Evolutionary conservation across 805 yeast species (phyloP), one percentile per base, ranked within the genome.

Genomic region (Isabelozyma heimii): DNA sequence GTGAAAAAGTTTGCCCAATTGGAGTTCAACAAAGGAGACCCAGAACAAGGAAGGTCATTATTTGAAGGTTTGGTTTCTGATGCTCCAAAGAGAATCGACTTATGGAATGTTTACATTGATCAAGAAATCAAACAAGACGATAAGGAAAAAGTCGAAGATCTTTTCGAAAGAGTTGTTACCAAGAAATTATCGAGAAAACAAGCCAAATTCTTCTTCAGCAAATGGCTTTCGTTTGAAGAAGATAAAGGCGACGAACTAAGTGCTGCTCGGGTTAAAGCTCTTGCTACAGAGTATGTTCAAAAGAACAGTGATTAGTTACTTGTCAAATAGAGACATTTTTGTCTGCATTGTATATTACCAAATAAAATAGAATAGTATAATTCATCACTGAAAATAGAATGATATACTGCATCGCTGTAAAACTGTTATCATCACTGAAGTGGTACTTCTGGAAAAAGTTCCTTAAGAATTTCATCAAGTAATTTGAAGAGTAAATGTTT

Each of bases 81-180:
- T 63, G 92, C 88, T 43, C 94, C 97, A 47, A 90, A 90, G 77
- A 83, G 96, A 71, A 81, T 89, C 52, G 99, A 92, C 67, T 69
- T 92, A 52, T 92, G 98, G 98, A 91, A 88, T 61, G 96, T 92
- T 39, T 92, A 91, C 69, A 80, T 92, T 55, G 99, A 92, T 67
- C 96, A 89, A 67, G 98, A 92, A 67, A 84, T 89, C 60, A 91
- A 89, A 69, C 63, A 69, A 27, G 67, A 62, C 17, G 81, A 78
- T 46, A 86, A 83, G 46, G 84, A 84, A 67, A 85, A 82, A 66
- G 87, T 84, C 37, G 92, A 85, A 61, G 87, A 81, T 15, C 73
- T 92, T 52, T 91, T 91, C 58, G 97, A 91, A 66, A 82, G 98
- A 65, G 89, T 87, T 3, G 60, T 87, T 40, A 62, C 76, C 30